A percentile compares a stretch with the other conserved stretches of the same genome.
These are phyloP conservation scores for Wickerhamiella vanderwaltii DNA, from an alignment of 805 yeast genomes.

Conservation along the genomic window DNA sequence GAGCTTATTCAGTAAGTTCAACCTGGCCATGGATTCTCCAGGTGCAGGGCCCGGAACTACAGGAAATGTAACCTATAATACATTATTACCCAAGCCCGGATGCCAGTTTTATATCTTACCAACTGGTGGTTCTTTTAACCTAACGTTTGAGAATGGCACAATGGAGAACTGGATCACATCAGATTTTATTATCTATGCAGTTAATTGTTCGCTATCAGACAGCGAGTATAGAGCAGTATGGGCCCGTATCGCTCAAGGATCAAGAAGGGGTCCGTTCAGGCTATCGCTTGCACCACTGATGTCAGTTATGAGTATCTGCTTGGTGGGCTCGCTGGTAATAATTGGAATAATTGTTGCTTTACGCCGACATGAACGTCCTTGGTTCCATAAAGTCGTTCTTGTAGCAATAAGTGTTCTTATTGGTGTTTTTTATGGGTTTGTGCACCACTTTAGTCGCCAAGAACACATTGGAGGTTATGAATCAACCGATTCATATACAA, in stretches of 20 bases:
- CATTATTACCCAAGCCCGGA: background rate
- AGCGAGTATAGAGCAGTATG: background rate
- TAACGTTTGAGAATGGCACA: background rate
- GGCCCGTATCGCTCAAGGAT: background rate
- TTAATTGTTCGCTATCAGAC: background rate
- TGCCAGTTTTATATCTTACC: slow-evolving; percentile 8
- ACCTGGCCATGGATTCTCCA: too few relatives aligned
- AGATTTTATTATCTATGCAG: background rate
- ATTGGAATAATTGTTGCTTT: background rate
- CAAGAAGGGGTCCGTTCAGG: slow-evolving; percentile 1
- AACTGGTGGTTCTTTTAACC: slow-evolving; percentile 1
- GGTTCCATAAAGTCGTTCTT: background rate
- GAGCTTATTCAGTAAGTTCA: too few relatives aligned
- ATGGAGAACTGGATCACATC: background rate
- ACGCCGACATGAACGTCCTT: slow-evolving; percentile 3
- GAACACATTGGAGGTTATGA: slow-evolving; percentile 8
- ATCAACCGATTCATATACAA: background rate
- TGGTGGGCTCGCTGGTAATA: background rate
- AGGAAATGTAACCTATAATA: too few relatives aligned
- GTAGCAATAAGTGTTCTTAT: background rate
- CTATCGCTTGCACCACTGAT: slow-evolving; percentile 5
- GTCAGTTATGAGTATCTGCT: slow-evolving; percentile 3
- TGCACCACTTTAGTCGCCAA: background rate
- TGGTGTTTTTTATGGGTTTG: background rate
- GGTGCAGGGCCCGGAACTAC: too few relatives aligned